Evolutionary conservation across 371 early-diverging fungal genomes (phyloP).

Genomic region (Mortierella sp.): DNA sequence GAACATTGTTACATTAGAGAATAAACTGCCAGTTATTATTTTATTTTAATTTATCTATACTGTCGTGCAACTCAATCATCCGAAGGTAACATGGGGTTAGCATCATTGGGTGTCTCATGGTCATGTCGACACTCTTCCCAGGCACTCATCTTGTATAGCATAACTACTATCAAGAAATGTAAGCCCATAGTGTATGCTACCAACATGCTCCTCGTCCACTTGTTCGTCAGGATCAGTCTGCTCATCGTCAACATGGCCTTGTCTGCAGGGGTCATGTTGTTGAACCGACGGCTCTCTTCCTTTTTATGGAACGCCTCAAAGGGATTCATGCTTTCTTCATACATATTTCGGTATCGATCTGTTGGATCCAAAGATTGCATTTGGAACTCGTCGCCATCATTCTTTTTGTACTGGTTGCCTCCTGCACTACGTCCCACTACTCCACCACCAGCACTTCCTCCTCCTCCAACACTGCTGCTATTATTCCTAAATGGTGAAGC

Average conservation of each 20-base stretch:
- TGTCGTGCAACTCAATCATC: conserved; percentile 21
- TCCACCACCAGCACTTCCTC: no score
- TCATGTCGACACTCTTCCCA: conserved; percentile 80
- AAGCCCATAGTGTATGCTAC: conserved; percentile 79
- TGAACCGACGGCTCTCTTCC: conserved; percentile 80
- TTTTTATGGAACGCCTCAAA: conserved; percentile 86
- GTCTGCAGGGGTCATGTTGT: conserved; percentile 83
- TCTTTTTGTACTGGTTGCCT: conserved; percentile 39
- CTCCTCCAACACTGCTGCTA: conserved; percentile 1
- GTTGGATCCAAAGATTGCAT: conserved; percentile 63
- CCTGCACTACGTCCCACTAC: conserved; percentile 28
- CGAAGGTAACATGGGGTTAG: conserved; percentile 48
- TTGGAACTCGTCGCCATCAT: conserved; percentile 48
- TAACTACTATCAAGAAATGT: conserved; percentile 83
- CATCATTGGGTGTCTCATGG: conserved; percentile 64
- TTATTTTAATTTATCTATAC: neutral
- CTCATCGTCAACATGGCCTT: conserved; percentile 76
- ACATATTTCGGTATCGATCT: conserved; percentile 80
- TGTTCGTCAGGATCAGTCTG: conserved; percentile 77
- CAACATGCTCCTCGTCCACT: conserved; percentile 79
- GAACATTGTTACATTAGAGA: conserved; percentile 7
- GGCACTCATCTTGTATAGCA: conserved; percentile 74
- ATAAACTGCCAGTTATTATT: neutral
- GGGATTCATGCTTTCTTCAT: conserved; percentile 91
- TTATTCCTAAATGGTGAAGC: conserved; percentile 39